Conservation (phyloP, 1,284 basidiomycete genomes). For the Mycena sp. region DNA sequence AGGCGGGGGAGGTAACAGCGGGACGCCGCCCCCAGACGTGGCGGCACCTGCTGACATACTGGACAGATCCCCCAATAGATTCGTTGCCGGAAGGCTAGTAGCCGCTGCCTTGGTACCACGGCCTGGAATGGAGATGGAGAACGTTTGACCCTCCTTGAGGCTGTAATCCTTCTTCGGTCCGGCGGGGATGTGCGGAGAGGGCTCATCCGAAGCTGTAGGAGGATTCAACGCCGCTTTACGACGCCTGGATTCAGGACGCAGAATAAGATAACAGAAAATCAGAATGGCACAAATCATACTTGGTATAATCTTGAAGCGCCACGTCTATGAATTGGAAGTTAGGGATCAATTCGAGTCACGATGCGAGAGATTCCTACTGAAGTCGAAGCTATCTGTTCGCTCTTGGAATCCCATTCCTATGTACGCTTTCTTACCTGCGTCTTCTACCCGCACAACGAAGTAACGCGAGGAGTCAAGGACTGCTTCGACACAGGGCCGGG, state of each 20-base stretch:
- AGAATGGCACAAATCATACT: slow-evolving; percentile 57
- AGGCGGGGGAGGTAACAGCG: slow-evolving; percentile 81
- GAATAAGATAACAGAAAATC: slow-evolving; percentile 9
- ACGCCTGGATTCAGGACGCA: slow-evolving; percentile 53
- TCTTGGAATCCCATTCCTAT: slow-evolving; percentile 96
- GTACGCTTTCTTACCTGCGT: slow-evolving; percentile 87
- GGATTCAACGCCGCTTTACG: slow-evolving; percentile 69
- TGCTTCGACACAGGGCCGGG: slow-evolving; percentile 89
- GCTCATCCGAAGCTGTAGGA: slow-evolving; percentile 51
- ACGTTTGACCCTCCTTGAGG: slow-evolving; percentile 96
- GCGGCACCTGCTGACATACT: slow-evolving; percentile 32
- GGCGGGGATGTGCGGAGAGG: slow-evolving; percentile 69
- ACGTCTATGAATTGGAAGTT: slow-evolving; percentile 66
- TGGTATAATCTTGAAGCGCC: slow-evolving; percentile 94
- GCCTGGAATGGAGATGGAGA: slow-evolving; percentile 91
- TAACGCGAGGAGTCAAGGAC: slow-evolving; percentile 97
- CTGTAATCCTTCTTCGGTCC: slow-evolving; percentile 95
- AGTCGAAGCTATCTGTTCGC: slow-evolving; percentile 92
- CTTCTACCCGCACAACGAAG: slow-evolving; percentile 94
- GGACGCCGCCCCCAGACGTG: slow-evolving; percentile 53
- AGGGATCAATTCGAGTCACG: slow-evolving; percentile 13
- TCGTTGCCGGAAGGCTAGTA: slow-evolving; percentile 35
- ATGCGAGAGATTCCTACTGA: slow-evolving; percentile 66
- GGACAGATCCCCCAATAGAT: slow-evolving; percentile 44
- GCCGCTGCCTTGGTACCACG: slow-evolving; percentile 50